Conservation (phyloP, 306 rosid species). For the Senna siamea region DNA sequence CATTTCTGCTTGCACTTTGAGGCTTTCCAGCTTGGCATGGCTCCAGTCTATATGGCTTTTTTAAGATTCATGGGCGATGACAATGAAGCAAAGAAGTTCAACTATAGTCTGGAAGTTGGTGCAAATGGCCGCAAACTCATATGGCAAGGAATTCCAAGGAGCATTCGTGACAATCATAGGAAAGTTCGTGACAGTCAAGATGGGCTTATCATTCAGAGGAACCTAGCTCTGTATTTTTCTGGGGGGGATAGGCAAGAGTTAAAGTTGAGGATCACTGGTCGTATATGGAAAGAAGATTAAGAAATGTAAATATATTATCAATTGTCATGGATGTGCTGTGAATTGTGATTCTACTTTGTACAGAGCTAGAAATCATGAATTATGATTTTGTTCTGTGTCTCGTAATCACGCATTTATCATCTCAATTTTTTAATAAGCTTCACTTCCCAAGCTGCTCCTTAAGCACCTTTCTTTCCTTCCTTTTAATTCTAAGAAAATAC, state of each 20-base stretch:
- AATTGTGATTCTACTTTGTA: conserved; percentile 37
- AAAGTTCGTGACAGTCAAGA: conserved; percentile 94
- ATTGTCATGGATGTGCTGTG: conserved; percentile 22
- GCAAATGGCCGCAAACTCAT: conserved; percentile 80
- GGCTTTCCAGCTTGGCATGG: conserved; percentile 78
- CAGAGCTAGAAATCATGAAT: conserved; percentile 33
- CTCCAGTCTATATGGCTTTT: conserved; percentile 91
- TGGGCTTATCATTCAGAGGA: conserved; percentile 88
- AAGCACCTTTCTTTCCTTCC: not conserved
- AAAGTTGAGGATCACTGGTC: conserved; percentile 85
- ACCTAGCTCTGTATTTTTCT: conserved; percentile 83
- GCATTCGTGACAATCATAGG: conserved; percentile 81
- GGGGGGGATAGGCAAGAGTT: conserved; percentile 84
- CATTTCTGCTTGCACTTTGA: conserved; percentile 95
- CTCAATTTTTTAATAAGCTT: not conserved
- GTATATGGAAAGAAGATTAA: conserved; percentile 96
- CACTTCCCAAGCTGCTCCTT: not conserved
- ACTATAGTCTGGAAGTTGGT: conserved; percentile 93
- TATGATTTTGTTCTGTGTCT: conserved; percentile 34
- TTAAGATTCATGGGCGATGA: conserved; percentile 92
- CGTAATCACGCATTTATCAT: conserved; percentile 17
- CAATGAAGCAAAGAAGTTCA: conserved; percentile 76
- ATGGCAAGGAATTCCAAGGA: conserved; percentile 96
- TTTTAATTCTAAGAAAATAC: not conserved
- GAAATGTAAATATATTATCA: conserved; percentile 36